Evolutionary conservation across 2,329 filamentous ascomycete genomes (phyloP), one percentile per base, ranked within the genome.

Genomic region (Fusarium torreyae): DNA sequence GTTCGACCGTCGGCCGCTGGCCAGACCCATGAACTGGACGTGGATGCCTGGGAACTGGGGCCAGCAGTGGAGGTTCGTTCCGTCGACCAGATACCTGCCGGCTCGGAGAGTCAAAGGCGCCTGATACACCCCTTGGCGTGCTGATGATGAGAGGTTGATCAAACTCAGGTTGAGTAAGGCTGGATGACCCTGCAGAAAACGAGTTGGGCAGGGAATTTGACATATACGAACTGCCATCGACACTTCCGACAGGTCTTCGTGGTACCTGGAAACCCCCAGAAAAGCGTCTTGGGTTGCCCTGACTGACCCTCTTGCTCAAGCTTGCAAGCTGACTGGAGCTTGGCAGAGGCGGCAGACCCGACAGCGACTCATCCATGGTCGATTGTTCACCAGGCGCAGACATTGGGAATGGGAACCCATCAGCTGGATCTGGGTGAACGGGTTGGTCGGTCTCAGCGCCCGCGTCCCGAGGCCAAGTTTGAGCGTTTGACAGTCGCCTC

Each of bases 71-170:
- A 2, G 83, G 81, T 38, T 85, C 85, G 4, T 75, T 74, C 18
- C 76, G 75, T 14, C 73, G 75, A 15, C 74, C 71, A n/a, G 78
- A 77, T 18, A 73, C 73, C 31, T 74, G 77, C 13, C 78, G 77
- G 7, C 72, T 73, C 3, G 84, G 83, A 3, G 78, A 71, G 58
- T 89, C 87, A 66, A 83, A 87, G 2, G 83, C 85, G 4, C 87
- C 87, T 0, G 82, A 79, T 10, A 89, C 81, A 17, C 87, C 87
- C 11, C 78, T 82, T 2, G 87, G 87, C 5, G 87, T 89, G 75
- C 87, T 89, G 75, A 89, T 88, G 55, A 89, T 89, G 26, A 89
- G 80, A 6, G 87, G 87, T 54, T 85, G 83, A 38, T 88, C 86
- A 26, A 85, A 72, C 18, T 76, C 73, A 36, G 63, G 63, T 13